phyloP scores from a whole-genome alignment of 805 yeast species.

The Kuraishia molischiana region DNA sequence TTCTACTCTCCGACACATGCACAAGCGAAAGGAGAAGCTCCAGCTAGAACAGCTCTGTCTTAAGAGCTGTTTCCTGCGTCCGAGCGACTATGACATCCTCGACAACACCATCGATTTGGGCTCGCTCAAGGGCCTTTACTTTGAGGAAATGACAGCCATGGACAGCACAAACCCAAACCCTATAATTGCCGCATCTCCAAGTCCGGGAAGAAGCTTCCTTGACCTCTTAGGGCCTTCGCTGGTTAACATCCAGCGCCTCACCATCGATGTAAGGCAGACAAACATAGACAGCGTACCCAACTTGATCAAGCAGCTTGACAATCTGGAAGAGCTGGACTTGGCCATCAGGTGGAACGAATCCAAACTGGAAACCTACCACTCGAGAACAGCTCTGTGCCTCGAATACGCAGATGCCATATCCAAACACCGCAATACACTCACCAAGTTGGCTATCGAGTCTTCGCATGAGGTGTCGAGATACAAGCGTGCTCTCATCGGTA shows the following conservation, averaged over 20 bases:
- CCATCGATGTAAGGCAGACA: slow-evolving; percentile 2
- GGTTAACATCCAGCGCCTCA: neutral
- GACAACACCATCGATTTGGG: neutral
- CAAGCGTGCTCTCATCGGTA: neutral
- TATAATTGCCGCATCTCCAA: neutral
- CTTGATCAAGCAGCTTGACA: neutral
- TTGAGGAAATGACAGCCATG: neutral
- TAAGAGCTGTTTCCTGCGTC: neutral
- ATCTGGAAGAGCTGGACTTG: slow-evolving; percentile 1
- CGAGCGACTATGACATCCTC: neutral
- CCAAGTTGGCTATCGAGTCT: slow-evolving; percentile 2
- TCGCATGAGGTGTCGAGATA: slow-evolving; percentile 2
- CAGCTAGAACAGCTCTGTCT: neutral
- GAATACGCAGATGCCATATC: slow-evolving; percentile 2
- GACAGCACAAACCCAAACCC: neutral
- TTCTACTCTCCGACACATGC: neutral
- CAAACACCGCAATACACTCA: slow-evolving; percentile 1
- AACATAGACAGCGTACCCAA: slow-evolving; percentile 1
- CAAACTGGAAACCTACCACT: neutral
- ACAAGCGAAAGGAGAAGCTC: neutral
- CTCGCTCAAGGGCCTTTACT: neutral
- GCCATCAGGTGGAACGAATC: slow-evolving; percentile 3
- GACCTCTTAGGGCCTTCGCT: neutral
- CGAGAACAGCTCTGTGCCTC: neutral
- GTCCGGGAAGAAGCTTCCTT: neutral